A percentile compares a stretch with the other conserved stretches of the same genome.
Conservation (phyloP, 2,329 filamentous ascomycete genomes). For the Aureobasidium sp. region DNA sequence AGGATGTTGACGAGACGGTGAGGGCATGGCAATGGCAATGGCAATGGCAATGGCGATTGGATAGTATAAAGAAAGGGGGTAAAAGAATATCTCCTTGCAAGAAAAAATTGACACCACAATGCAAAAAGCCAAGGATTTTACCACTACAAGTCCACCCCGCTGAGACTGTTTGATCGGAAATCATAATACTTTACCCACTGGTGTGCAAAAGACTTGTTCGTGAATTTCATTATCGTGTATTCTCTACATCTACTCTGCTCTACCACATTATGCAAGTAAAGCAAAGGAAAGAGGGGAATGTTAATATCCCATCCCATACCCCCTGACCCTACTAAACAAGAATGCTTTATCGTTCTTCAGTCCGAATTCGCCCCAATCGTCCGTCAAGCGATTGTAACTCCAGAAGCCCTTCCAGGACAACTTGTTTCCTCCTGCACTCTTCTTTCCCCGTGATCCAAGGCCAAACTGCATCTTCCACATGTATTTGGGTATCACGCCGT, state of each 20-base stretch:
- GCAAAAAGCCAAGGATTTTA: too few relatives aligned
- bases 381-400: conserved; percentile 81
- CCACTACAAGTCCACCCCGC: too few relatives aligned
- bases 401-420: conserved; percentile 82
- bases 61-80: too few relatives aligned
- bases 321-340: conserved; percentile 54
- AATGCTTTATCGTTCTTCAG: conserved; percentile 54
- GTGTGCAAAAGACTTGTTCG: neutral
- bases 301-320: conserved; percentile 31
- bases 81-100: too few relatives aligned
- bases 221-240: neutral
- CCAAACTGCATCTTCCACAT: conserved; percentile 74
- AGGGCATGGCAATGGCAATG: too few relatives aligned
- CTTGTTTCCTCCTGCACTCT: conserved; percentile 68
- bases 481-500: conserved; percentile 72
- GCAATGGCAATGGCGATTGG: too few relatives aligned
- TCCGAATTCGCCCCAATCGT: conserved; percentile 80
- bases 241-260: neutral
- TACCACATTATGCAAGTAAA: neutral
- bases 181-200: too few relatives aligned
- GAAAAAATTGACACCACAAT: too few relatives aligned
- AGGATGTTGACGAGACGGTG: too few relatives aligned
- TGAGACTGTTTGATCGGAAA: too few relatives aligned
- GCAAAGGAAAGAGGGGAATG: neutral
- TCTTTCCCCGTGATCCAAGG: conserved; percentile 48